phyloP scores from a whole-genome alignment of 2,329 filamentous ascomycete species.

The Ceratocystis cubensis region DNA sequence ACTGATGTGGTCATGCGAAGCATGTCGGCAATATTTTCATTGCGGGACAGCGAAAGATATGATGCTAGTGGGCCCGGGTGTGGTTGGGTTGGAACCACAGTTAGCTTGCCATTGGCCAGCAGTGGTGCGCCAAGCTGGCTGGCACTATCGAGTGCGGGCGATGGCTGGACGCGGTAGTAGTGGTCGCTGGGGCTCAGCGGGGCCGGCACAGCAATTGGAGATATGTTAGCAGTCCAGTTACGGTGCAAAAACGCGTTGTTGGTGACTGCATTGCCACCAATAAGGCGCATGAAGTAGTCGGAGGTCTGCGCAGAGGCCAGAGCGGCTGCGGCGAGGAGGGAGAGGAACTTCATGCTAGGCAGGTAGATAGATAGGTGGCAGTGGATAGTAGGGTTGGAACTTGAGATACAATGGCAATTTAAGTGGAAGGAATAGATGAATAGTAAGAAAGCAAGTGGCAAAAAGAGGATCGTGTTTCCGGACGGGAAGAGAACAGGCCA shows the following conservation, averaged over 20 bases:
- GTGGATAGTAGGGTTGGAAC: neutral
- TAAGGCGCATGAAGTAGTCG: constrained; percentile 19
- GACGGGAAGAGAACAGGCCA: neutral
- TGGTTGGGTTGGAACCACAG: constrained; percentile 18
- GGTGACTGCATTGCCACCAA: constrained; percentile 19
- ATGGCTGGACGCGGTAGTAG: constrained; percentile 19
- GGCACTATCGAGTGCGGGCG: constrained; percentile 11
- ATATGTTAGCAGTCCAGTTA: constrained; percentile 16
- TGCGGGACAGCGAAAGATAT: constrained; percentile 12
- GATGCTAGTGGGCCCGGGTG: constrained; percentile 15
- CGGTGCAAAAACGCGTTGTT: constrained; percentile 17
- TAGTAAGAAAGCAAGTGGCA: neutral
- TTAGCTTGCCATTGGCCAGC: constrained; percentile 7
- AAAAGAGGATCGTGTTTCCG: neutral
- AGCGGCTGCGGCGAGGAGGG: constrained; percentile 1
- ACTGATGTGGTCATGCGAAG: constrained; percentile 11
- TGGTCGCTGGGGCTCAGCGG: constrained; percentile 17
- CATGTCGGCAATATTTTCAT: neutral
- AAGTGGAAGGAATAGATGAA: neutral
- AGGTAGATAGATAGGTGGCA: neutral
- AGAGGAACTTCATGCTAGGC: neutral
- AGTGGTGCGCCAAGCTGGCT: neutral
- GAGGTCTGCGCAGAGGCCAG: constrained; percentile 13
- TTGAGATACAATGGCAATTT: neutral
- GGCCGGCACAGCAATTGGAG: constrained; percentile 15